Evolutionary conservation across 495 filamentous ascomycete genomes (phyloP), one percentile per base, ranked within the genome.

Genomic region (Hypoxylon subgilvum): DNA sequence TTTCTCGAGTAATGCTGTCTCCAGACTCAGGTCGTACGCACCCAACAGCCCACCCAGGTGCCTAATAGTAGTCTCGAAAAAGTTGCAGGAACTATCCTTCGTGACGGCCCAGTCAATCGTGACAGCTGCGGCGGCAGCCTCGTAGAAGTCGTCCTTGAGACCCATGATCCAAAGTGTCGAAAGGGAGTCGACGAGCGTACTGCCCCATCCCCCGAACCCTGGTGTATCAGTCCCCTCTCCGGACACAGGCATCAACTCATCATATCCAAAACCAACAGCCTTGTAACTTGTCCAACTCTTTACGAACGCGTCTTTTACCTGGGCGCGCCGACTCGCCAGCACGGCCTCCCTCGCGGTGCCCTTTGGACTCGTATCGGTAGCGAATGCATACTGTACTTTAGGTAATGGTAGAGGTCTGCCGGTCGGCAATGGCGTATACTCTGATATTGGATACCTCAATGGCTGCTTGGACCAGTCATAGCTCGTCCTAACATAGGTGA

Each of bases 101-200:
- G 82, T 88, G 3, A 83, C 88, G 0, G 86, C 90, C 67, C 97
- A 98, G 73, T 93, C 87, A 58, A 97, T 96, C 46, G 85, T 80
- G 34, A 80, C 79, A 8, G 91, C 83, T n/a, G 79, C 81, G 25
- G 89, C 82, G 21, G 91, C 84, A n/a, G 92, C 94, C 40, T 90
- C 86, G 39, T 89, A 80, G 68, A 97, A 98, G 31, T 97, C 91
- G n/a, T 89, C 80, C 72, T 86, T 85, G 71, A 97, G 65, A 9
- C 82, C 91, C 92, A 97, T 95, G 55, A 98, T 94, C 92, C 92
- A 98, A 8, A 98, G 76, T 0, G 92, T 93, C 70, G 97, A 92
- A 47, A 98, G 76, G 12, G 87, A 76, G 77, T 98, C 94, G 3
- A 98, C 90, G 42, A 98, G 71, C 0, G 93, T 96, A 6, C 92